Evolutionary conservation across 2,329 filamentous ascomycete genomes (phyloP).

Genomic region (Aspergillus tamarii): DNA sequence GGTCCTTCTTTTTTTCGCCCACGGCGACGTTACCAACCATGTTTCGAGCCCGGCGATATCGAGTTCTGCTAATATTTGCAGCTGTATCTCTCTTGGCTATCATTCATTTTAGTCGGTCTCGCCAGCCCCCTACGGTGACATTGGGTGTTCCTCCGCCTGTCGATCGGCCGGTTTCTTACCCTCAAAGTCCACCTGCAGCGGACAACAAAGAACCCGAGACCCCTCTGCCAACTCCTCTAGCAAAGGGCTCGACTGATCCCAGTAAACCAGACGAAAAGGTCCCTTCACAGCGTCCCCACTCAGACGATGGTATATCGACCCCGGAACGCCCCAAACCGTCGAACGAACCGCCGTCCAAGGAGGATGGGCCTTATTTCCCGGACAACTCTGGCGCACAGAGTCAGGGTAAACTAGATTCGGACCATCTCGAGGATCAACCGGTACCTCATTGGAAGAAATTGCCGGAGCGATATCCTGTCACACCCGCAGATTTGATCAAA

Average conservation of each 20-base stretch:
- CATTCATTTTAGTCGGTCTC: constrained; percentile 55
- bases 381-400: constrained; percentile 26
- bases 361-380: constrained; percentile 6
- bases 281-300: neutral
- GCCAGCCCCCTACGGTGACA: constrained; percentile 32
- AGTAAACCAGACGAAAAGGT: neutral
- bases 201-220: neutral
- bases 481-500: constrained; percentile 69
- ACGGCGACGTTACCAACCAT: constrained; percentile 32
- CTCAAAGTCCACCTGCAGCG: constrained; percentile 15
- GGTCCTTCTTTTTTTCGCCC: constrained; percentile 11
- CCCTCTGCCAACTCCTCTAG: neutral
- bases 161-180: constrained; percentile 18
- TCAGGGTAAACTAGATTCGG: constrained; percentile 38
- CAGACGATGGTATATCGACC: neutral
- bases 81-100: constrained; percentile 48
- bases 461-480: constrained; percentile 76
- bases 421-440: constrained; percentile 9
- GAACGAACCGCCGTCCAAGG: constrained; percentile 8
- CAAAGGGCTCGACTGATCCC: neutral
- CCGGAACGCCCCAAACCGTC: constrained; percentile 4
- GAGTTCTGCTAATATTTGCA: constrained; percentile 50
- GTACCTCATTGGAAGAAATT: constrained; percentile 72
- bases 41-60: constrained; percentile 54
- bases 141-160: constrained; percentile 18